Conservation (phyloP, 768 basidiomycete species). For the Trametes villosa region DNA sequence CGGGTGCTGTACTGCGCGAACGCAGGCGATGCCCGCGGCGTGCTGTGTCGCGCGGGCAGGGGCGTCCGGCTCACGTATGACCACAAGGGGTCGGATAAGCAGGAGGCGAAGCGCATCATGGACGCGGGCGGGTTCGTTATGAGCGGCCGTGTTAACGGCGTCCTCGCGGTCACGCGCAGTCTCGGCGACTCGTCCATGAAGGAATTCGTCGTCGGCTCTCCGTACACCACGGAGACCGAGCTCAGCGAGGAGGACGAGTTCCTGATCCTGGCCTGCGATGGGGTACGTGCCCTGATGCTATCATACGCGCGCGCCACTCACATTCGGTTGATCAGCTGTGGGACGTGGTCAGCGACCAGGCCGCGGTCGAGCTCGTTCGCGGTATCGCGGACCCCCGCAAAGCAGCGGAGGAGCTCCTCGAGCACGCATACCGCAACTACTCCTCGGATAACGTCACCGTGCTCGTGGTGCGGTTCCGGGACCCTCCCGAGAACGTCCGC, state of each 20-base stretch:
- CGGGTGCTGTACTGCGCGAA: conserved; percentile 95
- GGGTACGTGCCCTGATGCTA: conserved; percentile 60
- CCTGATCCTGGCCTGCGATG: conserved; percentile 95
- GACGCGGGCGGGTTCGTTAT: conserved; percentile 99
- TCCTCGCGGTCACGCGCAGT: conserved; percentile 93
- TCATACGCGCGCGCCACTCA: neutral
- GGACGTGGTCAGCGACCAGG: conserved; percentile 94
- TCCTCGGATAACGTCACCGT: conserved; percentile 96
- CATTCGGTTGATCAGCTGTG: conserved; percentile 73
- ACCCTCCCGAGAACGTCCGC: conserved; percentile 31
- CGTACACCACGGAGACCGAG: conserved; percentile 98
- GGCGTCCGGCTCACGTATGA: conserved; percentile 96
- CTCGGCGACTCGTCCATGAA: conserved; percentile 99
- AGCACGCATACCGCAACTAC: conserved; percentile 85
- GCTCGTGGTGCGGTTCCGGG: conserved; percentile 83
- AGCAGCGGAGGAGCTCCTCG: conserved; percentile 74
- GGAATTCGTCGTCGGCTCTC: conserved; percentile 97
- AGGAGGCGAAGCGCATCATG: conserved; percentile 96
- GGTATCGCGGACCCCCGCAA: conserved; percentile 76
- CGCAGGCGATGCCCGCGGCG: conserved; percentile 94
- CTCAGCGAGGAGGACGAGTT: conserved; percentile 92
- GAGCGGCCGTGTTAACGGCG: conserved; percentile 98
- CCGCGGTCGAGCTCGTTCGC: conserved; percentile 84
- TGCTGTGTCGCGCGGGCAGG: conserved; percentile 87
- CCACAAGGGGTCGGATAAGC: conserved; percentile 96